phyloP scores from a whole-genome alignment of 805 yeast species.

The Ogataea ramenticola region DNA sequence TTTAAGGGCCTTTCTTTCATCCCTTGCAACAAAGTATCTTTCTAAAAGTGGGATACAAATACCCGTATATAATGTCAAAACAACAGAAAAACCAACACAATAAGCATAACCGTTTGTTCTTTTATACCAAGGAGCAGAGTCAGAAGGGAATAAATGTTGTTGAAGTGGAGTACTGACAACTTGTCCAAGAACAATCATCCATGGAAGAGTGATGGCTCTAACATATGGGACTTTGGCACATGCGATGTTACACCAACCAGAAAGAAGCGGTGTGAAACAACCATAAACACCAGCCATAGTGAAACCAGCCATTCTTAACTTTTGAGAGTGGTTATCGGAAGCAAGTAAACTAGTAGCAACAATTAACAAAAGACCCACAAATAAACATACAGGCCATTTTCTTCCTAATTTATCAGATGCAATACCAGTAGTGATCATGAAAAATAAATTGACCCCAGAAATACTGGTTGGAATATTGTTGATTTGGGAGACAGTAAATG shows the following conservation, averaged over 20 bases:
- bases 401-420: constrained; percentile 17
- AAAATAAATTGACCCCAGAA: constrained; percentile 41
- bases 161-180: constrained; percentile 23
- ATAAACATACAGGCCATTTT: constrained; percentile 30
- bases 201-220: constrained; percentile 20
- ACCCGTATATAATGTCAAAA: constrained; percentile 16
- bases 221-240: constrained; percentile 26
- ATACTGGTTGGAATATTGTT: constrained; percentile 52
- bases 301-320: constrained; percentile 17
- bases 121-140: constrained; percentile 23
- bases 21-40: constrained; percentile 4
- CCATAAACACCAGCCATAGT: constrained; percentile 16
- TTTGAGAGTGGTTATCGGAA: constrained; percentile 4
- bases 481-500: constrained; percentile 35
- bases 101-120: constrained; percentile 21
- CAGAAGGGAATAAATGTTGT: constrained; percentile 24
- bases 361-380: constrained; percentile 38
- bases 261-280: constrained; percentile 54
- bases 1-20: neutral
- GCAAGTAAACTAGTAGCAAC: constrained; percentile 22
- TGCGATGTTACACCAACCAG: constrained; percentile 58
- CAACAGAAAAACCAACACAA: constrained; percentile 17
- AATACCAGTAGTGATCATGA: constrained; percentile 32
- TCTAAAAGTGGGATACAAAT: constrained; percentile 17
- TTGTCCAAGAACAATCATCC: constrained; percentile 19